Conservation (phyloP, 176 grass and related monocot species). For the Juncus effusus region DNA sequence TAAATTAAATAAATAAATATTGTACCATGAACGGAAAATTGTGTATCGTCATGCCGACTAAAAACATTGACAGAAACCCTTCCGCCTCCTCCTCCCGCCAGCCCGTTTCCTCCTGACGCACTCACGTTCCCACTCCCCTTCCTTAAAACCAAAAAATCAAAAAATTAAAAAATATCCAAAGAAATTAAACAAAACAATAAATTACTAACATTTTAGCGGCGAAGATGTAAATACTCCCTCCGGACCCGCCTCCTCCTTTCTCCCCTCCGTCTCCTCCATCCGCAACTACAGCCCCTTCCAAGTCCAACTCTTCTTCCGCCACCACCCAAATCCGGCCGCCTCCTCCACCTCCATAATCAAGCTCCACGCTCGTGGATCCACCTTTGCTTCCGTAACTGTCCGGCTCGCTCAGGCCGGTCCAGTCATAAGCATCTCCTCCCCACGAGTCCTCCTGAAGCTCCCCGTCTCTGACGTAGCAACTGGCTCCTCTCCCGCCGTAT, state of each 20-base stretch:
- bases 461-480: conserved; percentile 80
- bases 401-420: conserved; percentile 58
- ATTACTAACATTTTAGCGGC: conserved; percentile 66
- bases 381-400: conserved; percentile 90
- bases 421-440: conserved; percentile 90
- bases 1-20: conserved; percentile 11
- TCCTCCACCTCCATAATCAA: conserved; percentile 69
- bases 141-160: conserved; percentile 54
- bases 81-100: conserved; percentile 93
- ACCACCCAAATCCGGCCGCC: conserved; percentile 82
- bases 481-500: conserved; percentile 77
- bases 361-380: conserved; percentile 81
- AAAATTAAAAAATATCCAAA: conserved; percentile 10
- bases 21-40: conserved; percentile 78
- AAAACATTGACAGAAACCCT: conserved; percentile 91
- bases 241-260: conserved; percentile 84
- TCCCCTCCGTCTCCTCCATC: conserved; percentile 68
- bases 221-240: conserved; percentile 78
- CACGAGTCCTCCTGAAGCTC: conserved; percentile 96
- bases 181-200: background rate
- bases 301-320: conserved; percentile 51
- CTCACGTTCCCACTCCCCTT: conserved; percentile 88
- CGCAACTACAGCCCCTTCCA: conserved; percentile 63
- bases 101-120: conserved; percentile 87
- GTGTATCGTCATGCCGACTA: conserved; percentile 84